phyloP scores from a whole-genome alignment of 768 basidiomycete genomes.

The Lepiota subincarnata region DNA sequence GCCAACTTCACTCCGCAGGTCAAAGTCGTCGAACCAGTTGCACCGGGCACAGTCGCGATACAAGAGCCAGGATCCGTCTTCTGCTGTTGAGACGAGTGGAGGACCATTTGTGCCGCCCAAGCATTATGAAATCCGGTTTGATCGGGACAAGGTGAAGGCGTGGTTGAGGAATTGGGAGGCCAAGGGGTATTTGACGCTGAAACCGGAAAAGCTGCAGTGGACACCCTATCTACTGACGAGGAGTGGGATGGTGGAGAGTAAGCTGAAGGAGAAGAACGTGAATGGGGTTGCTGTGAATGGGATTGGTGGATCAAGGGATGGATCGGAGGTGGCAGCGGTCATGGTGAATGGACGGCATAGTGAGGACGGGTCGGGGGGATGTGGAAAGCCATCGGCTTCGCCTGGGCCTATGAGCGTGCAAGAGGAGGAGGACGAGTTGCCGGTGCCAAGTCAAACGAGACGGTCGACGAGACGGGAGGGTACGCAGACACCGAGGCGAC shows the following conservation, averaged over 20 bases:
- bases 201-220: slow-evolving; percentile 89
- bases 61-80: slow-evolving; percentile 15
- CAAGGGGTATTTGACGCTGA: slow-evolving; percentile 74
- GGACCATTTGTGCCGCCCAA: slow-evolving; percentile 59
- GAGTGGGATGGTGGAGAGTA: slow-evolving; percentile 22
- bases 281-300: slow-evolving; percentile 5
- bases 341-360: neutral
- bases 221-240: slow-evolving; percentile 81
- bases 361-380: neutral
- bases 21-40: slow-evolving; percentile 42
- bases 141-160: slow-evolving; percentile 57
- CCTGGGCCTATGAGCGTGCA: slow-evolving; percentile 12
- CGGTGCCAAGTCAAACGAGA: neutral
- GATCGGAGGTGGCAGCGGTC: neutral
- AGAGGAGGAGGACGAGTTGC: slow-evolving; percentile 18
- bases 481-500: slow-evolving; percentile 7
- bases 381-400: neutral
- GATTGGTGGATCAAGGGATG: neutral
- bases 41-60: slow-evolving; percentile 51
- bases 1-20: neutral
- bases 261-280: slow-evolving; percentile 15
- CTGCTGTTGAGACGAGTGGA: slow-evolving; percentile 35
- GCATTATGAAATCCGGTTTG: slow-evolving; percentile 74
- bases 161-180: slow-evolving; percentile 67
- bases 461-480: slow-evolving; percentile 7